Evolutionary conservation across 2,329 filamentous ascomycete species (phyloP).

Genomic region (Pseudonectria buxi): DNA sequence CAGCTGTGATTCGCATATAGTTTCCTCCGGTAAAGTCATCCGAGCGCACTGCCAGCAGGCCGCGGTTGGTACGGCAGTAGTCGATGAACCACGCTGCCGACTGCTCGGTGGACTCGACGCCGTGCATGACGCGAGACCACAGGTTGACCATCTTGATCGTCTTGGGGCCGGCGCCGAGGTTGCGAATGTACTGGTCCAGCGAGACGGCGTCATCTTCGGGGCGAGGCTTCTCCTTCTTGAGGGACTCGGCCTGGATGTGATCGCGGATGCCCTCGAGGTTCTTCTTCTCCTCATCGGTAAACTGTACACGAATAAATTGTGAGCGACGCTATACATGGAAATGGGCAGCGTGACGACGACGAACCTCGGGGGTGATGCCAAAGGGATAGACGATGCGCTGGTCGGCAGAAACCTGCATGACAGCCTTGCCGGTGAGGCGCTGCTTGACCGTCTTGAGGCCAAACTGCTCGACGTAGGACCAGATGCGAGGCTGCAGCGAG

Average conservation of each 20-base stretch:
- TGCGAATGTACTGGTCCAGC: conserved; percentile 29
- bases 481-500: conserved; percentile 41
- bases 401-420: conserved; percentile 35
- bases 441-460: conserved; percentile 38
- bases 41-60: conserved; percentile 28
- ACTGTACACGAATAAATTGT: conserved; percentile 18
- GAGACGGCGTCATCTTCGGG: conserved; percentile 25
- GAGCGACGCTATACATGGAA: no score
- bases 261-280: conserved; percentile 28
- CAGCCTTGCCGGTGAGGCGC: conserved; percentile 37
- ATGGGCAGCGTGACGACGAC: not conserved
- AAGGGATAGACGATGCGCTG: conserved; percentile 12
- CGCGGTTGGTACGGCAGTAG: conserved; percentile 30
- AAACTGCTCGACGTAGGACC: conserved; percentile 32
- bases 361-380: conserved; percentile 17
- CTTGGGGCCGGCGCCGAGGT: conserved; percentile 24
- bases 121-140: conserved; percentile 32
- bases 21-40: conserved; percentile 30
- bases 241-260: conserved; percentile 28
- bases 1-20: conserved; percentile 24
- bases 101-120: conserved; percentile 28
- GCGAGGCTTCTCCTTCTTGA: conserved; percentile 14
- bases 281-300: conserved; percentile 24
- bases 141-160: conserved; percentile 29
- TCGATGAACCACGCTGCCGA: conserved; percentile 32